Evolutionary conservation across 2,329 filamentous ascomycete genomes (phyloP), one percentile per base, ranked within the genome.

Genomic region (Pseudogymnoascus pannorum): DNA sequence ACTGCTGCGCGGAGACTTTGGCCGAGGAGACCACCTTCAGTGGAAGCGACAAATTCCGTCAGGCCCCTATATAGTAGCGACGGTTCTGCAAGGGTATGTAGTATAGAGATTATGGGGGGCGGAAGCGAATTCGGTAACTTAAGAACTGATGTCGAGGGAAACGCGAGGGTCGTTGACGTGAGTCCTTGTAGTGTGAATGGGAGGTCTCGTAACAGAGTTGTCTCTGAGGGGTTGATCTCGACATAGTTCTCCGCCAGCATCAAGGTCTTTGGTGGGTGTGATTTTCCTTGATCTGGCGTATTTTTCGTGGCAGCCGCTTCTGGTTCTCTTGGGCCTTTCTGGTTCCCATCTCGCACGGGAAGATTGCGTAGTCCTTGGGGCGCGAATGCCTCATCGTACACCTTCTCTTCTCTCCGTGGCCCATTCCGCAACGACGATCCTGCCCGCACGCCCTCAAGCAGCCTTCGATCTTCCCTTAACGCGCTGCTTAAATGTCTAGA

Each of bases 121-220:
- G 94, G 92, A 5, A 99, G 79, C 0, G 87, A 90, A 0, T 85
- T 69, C 0, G 94, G 95, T 24, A 99, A 77, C 69, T 86, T 89
- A 59, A 97, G 76, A 2, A 83, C 84, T 20, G 86, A 84, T 22
- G 85, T 79, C 12, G 85, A 84, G 8, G 83, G 77, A 66, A 97
- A 97, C 0, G 87, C 82, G 38, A 97, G 77, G 65, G 92, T 91
- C 1, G 88, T 88, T 0, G 93, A 96, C 1, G 92, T 95, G 2
- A 97, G 79, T 0, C 94, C 94, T 74, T 97, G 94, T 0, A 97
- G 79, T 0, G 92, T 97, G 71, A 94, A 97, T 0, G 94, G 92
- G 3, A 97, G 78, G 71, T 97, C 93, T 66, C 88, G 83, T 20
- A 92, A 76, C 11, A 92, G 79, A 14, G 81, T 79, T 24, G 82